These are phyloP conservation scores for Malassezia obtusa DNA, from an alignment of 1,284 basidiomycete species.

Conservation along the genomic window DNA sequence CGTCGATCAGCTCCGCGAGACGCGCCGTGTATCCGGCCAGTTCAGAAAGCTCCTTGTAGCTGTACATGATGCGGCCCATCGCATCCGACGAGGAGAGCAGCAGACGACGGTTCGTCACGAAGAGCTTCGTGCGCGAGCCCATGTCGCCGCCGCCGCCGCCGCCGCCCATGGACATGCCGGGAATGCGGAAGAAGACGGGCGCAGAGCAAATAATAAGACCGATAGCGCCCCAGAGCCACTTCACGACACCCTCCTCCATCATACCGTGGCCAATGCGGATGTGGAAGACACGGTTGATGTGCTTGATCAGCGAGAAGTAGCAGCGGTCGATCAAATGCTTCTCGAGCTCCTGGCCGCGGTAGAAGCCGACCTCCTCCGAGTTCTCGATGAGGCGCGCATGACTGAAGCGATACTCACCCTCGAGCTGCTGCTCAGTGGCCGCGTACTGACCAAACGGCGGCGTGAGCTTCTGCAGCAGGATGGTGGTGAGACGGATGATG, in stretches of 20 bases:
- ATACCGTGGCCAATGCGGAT: slow-evolving; percentile 83
- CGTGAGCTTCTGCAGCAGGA: slow-evolving; percentile 52
- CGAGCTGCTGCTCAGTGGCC: slow-evolving; percentile 60
- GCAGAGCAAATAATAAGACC: slow-evolving; percentile 86
- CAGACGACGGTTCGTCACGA: slow-evolving; percentile 85
- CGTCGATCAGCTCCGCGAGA: slow-evolving; percentile 77
- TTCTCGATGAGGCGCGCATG: slow-evolving; percentile 90
- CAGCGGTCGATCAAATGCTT: slow-evolving; percentile 84
- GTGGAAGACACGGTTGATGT: slow-evolving; percentile 72
- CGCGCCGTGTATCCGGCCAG: slow-evolving; percentile 90
- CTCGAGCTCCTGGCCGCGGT: slow-evolving; percentile 80
- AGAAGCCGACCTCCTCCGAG: slow-evolving; percentile 84
- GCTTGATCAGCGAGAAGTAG: slow-evolving; percentile 76
- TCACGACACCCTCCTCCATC: slow-evolving; percentile 73
- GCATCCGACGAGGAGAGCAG: slow-evolving; percentile 60
- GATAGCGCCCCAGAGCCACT: slow-evolving; percentile 90
- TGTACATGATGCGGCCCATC: slow-evolving; percentile 70
- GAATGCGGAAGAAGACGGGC: slow-evolving; percentile 81
- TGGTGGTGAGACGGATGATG: slow-evolving; percentile 59
- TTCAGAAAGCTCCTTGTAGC: slow-evolving; percentile 83
- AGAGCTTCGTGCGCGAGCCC: slow-evolving; percentile 50
- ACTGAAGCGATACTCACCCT: slow-evolving; percentile 76
- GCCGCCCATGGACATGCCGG: slow-evolving; percentile 52
- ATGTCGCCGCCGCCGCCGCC: slow-evolving; percentile 30
- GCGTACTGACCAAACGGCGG: slow-evolving; percentile 91